Evolutionary conservation across 2,329 filamentous ascomycete species (phyloP).

Genomic region (Stagonosporopsis cucurbitacearum): DNA sequence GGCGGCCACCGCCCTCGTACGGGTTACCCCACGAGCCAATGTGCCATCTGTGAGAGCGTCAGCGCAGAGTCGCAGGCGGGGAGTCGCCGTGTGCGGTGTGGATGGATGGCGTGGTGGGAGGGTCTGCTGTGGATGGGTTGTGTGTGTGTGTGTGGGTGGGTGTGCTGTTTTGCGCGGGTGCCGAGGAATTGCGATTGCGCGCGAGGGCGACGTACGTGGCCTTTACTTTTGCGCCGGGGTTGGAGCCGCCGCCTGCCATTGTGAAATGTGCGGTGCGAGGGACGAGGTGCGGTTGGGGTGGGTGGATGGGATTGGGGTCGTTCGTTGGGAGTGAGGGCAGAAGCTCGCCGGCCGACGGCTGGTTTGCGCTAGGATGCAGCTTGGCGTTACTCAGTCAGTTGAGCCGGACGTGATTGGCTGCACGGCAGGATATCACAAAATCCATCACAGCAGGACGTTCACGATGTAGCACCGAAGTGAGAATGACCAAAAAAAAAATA

Average conservation of each 20-base stretch:
- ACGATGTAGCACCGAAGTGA: background rate
- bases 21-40: conserved; percentile 49
- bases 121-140: too few species aligned
- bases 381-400: conserved; percentile 6
- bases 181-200: conserved; percentile 16
- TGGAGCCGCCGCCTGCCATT: conserved; percentile 42
- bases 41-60: conserved; percentile 39
- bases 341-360: conserved; percentile 16
- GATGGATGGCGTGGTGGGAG: too few species aligned
- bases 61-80: conserved; percentile 23
- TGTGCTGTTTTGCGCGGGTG: conserved; percentile 13
- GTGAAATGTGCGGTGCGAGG: conserved; percentile 22
- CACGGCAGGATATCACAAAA: background rate
- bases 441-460: background rate
- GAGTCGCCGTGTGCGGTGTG: background rate
- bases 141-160: conserved; percentile 3
- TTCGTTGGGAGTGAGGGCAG: conserved; percentile 25
- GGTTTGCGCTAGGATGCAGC: background rate
- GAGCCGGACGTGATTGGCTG: conserved; percentile 6
- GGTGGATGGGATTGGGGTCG: too few species aligned
- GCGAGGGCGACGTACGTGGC: conserved; percentile 34
- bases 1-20: conserved; percentile 48
- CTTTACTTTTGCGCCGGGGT: conserved; percentile 36
- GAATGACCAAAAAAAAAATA: too few species aligned
- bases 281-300: conserved; percentile 29